Base-by-base conservation (phyloP, 2,329 filamentous ascomycete genomes). In the Rhinocladiella similis region DNA sequence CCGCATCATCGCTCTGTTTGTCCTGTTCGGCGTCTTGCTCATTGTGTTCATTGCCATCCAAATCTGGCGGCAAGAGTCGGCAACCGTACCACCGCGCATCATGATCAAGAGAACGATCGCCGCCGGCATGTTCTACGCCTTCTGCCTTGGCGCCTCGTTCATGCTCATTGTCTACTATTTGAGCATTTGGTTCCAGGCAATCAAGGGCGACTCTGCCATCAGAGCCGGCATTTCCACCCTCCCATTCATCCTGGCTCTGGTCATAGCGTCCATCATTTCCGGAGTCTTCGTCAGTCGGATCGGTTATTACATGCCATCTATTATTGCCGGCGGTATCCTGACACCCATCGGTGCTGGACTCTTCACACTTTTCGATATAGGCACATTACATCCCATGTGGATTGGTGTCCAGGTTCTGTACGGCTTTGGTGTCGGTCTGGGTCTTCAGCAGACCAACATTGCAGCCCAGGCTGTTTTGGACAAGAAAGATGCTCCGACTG, bases 21-120 rank as follows among this genome's bases (percentile, higher is more conserved):
- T 68, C 1, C 42, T 71, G 9, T 68, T 67, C 20, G 75, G 75
- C 16, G 73, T 82, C 9, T 69, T 82, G 33, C 3, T 65, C 2
- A 16, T 74, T 14, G 39, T 70, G 3, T 75, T 68, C 68, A 47
- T 51, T 42, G 58, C 70, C 1, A 75, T 85, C 1, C 82, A 86
- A 67, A 68, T 81, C 22, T 69, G 76, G 59, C 77, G 78, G 70
- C 80, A 80, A 1, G 73, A 84, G 27, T 80, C 77, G 1, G 83
- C 83, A 5, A 83, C 82, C 0, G 73, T 86, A 22, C 83, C 84
- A 1, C 70, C 75, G 2, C 76, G 76, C 38, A 72, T 86, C 38
- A 78, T 86, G 56, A 46, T 13, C 13, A 61, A 72, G n/a, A 77
- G 83, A 3, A 81, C 77, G 13, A 77, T 86, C 59, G 66, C 79